Evolutionary conservation across 192 early-diverging fungal genomes (phyloP).

Genomic region (Coemansia sp.): DNA sequence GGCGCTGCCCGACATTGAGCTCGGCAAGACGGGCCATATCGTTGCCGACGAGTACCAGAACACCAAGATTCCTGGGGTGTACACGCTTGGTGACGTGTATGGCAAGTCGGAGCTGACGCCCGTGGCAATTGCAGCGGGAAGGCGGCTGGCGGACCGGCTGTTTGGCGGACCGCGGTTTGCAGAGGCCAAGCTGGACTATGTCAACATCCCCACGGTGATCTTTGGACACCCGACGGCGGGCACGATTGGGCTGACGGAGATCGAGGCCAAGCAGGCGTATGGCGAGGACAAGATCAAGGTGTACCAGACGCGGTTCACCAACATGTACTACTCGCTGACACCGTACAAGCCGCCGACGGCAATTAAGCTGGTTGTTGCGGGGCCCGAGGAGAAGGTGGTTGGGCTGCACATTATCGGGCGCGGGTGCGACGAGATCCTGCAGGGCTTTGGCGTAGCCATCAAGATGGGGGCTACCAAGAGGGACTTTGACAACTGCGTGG

Average conservation of each 20-base stretch:
- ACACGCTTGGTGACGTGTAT: slow-evolving; percentile 94
- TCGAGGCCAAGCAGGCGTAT: slow-evolving; percentile 72
- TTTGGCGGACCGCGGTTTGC: slow-evolving; percentile 80
- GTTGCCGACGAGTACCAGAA: slow-evolving; percentile 87
- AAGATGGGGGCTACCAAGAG: slow-evolving; percentile 99
- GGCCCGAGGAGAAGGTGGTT: slow-evolving; percentile 94
- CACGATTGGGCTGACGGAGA: slow-evolving; percentile 88
- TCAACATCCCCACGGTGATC: slow-evolving; percentile 93
- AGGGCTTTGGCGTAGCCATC: slow-evolving; percentile 96
- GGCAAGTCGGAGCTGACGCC: slow-evolving; percentile 93
- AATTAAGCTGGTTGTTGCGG: slow-evolving; percentile 90
- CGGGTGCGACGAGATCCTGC: slow-evolving; percentile 88
- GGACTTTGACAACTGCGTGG: slow-evolving; percentile 96
- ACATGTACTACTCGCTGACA: slow-evolving; percentile 89
- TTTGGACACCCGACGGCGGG: slow-evolving; percentile 93
- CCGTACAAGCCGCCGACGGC: slow-evolving; percentile 88
- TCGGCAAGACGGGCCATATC: slow-evolving; percentile 75
- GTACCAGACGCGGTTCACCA: slow-evolving; percentile 86
- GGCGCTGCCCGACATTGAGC: slow-evolving; percentile 61
- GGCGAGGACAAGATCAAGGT: slow-evolving; percentile 83
- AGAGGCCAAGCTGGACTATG: slow-evolving; percentile 86
- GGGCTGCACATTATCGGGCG: slow-evolving; percentile 93
- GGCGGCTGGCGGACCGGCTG: slow-evolving; percentile 86
- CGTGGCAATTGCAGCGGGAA: slow-evolving; percentile 96
- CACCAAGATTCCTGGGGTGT: slow-evolving; percentile 70